These are phyloP conservation scores for Parastagonospora avenae DNA, from an alignment of 2,329 filamentous ascomycete species.

Conservation along the genomic window DNA sequence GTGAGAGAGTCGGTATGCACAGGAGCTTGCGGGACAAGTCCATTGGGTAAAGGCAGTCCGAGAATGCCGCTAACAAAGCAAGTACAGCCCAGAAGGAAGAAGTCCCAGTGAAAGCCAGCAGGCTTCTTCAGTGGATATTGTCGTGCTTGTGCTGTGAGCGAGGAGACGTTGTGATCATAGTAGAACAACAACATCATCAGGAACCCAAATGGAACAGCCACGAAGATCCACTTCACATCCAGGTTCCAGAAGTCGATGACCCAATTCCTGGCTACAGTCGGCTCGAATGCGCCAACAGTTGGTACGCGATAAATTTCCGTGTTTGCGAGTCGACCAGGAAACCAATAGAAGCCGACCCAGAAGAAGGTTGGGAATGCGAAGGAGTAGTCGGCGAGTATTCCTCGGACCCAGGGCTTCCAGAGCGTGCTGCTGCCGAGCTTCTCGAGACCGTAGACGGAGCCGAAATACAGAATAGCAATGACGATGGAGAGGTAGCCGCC, in stretches of 20 bases:
- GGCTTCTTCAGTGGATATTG: slow-evolving; percentile 61
- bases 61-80: slow-evolving; percentile 59
- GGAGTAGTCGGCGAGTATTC: slow-evolving; percentile 58
- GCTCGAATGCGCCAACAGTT: slow-evolving; percentile 53
- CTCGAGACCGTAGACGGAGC: slow-evolving; percentile 57
- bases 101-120: slow-evolving; percentile 63
- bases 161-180: slow-evolving; percentile 62
- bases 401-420: slow-evolving; percentile 52
- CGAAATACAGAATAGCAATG: slow-evolving; percentile 59
- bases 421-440: slow-evolving; percentile 54
- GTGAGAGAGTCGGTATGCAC: slow-evolving; percentile 61
- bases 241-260: slow-evolving; percentile 61
- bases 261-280: slow-evolving; percentile 54
- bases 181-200: slow-evolving; percentile 62
- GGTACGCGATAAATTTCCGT: slow-evolving; percentile 52
- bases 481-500: slow-evolving; percentile 57
- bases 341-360: slow-evolving; percentile 61
- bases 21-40: slow-evolving; percentile 60
- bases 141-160: slow-evolving; percentile 58
- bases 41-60: slow-evolving; percentile 60
- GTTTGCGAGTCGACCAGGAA: slow-evolving; percentile 53
- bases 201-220: slow-evolving; percentile 60
- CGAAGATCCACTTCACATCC: slow-evolving; percentile 58
- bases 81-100: slow-evolving; percentile 61
- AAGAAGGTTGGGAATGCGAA: slow-evolving; percentile 56